Evolutionary conservation across 305 asterid genomes (phyloP).

Genomic region (Rubia occidens): DNA sequence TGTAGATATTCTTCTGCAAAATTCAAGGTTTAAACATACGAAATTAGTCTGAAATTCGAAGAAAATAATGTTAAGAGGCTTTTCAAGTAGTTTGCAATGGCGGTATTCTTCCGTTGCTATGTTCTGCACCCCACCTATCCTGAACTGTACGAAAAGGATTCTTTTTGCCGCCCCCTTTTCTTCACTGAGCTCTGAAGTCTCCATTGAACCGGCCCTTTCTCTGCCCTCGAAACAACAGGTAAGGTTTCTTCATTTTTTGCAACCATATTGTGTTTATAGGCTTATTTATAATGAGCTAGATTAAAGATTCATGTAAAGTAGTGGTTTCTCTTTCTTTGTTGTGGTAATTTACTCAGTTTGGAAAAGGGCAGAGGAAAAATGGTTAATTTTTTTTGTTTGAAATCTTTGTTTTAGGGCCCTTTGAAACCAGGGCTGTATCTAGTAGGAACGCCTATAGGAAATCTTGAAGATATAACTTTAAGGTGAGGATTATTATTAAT

Average conservation of each 20-base stretch:
- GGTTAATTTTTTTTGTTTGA: not conserved
- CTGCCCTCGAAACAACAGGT: conserved; percentile 14
- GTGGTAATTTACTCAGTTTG: not conserved
- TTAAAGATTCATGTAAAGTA: not conserved
- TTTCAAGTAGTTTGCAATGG: not conserved
- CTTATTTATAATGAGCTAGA: not conserved
- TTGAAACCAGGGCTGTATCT: conserved; percentile 75
- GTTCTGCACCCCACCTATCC: not conserved
- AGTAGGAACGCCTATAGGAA: conserved; percentile 89
- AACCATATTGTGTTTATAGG: not conserved
- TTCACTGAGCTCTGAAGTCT: conserved; percentile 7
- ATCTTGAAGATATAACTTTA: conserved; percentile 87
- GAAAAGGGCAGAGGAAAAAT: not conserved
- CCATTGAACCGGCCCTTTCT: not conserved
- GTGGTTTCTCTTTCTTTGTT: not conserved
- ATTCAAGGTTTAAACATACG: not conserved
- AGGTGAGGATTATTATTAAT: conserved; percentile 28
- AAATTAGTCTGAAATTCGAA: not conserved
- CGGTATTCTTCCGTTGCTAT: conserved; percentile 11
- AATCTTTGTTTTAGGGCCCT: conserved; percentile 44
- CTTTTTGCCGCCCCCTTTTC: conserved; percentile 9
- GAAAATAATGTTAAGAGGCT: conserved; percentile 8
- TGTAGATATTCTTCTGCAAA: not conserved
- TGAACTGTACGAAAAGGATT: conserved; percentile 7
- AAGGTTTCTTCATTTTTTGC: not conserved